These are phyloP conservation scores for Fusarium miscanthi DNA, from an alignment of 2,329 filamentous ascomycete genomes.

Conservation along the genomic window DNA sequence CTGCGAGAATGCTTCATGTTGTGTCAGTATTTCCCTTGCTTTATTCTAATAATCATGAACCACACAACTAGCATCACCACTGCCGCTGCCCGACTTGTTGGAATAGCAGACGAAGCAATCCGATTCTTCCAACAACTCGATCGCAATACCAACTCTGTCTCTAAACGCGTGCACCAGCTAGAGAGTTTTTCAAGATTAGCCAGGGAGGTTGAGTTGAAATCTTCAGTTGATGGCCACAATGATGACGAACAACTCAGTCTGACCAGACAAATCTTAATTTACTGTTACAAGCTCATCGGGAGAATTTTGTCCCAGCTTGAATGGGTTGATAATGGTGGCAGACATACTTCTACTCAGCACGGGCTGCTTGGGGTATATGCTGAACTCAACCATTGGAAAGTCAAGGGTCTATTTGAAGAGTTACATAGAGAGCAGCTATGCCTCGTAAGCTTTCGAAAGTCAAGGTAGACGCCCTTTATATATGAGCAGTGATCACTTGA, in stretches of 20 bases:
- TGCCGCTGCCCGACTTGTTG: conserved; percentile 3
- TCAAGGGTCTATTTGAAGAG: background rate
- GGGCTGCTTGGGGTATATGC: background rate
- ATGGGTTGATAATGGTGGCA: background rate
- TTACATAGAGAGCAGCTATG: conserved; percentile 3
- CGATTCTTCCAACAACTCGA: conserved; percentile 6
- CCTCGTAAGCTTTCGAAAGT: background rate
- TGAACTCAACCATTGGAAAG: background rate
- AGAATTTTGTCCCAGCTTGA: background rate
- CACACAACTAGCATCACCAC: background rate
- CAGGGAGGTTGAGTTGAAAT: background rate
- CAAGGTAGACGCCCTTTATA: background rate
- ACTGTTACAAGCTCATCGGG: background rate
- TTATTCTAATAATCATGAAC: background rate
- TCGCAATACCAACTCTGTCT: background rate
- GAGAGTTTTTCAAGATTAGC: background rate
- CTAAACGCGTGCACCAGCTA: background rate
- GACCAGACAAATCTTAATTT: background rate
- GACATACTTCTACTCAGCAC: background rate
- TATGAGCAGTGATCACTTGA: fast-evolving
- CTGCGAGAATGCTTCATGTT: background rate
- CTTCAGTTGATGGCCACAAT: background rate
- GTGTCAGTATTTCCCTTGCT: background rate
- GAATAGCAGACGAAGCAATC: conserved; percentile 8
- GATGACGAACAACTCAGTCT: background rate